Percentiles rank a stretch among this genome's conserved stretches.
These are phyloP conservation scores for Eucalyptus albens DNA, from an alignment of 345 rosid species.

Conservation along the genomic window DNA sequence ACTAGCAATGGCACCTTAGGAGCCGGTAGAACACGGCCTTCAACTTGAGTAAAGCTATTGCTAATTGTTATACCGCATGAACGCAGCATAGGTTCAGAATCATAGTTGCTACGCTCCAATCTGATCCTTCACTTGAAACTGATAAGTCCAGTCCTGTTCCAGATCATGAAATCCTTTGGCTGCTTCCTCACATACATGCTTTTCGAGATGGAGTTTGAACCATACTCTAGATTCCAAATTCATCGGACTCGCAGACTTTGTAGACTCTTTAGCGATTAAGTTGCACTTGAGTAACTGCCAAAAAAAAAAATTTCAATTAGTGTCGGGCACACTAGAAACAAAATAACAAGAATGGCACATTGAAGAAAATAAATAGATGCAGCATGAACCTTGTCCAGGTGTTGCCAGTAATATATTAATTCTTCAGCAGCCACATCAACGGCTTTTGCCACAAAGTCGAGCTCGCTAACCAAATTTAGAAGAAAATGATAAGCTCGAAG, in stretches of 20 bases:
- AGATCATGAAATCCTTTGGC: too few species aligned
- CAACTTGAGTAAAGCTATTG: too few species aligned
- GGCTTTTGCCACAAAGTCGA: constrained; percentile 55
- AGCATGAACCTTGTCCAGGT: constrained; percentile 44
- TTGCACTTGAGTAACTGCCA: constrained; percentile 48
- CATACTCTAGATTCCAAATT: constrained; percentile 78
- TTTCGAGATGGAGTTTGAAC: not conserved
- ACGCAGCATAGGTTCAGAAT: too few species aligned
- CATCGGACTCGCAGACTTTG: constrained; percentile 89
- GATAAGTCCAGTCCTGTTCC: too few species aligned
- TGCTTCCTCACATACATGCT: too few species aligned
- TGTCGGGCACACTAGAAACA: not conserved
- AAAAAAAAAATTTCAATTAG: not conserved
- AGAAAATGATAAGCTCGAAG: not conserved
- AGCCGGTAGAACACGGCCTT: too few species aligned
- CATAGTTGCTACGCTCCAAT: too few species aligned
- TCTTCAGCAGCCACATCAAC: constrained; percentile 57
- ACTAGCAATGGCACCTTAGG: too few species aligned
- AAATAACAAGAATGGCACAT: not conserved
- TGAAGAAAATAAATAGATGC: not conserved
- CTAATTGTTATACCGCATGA: too few species aligned
- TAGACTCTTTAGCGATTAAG: constrained; percentile 72
- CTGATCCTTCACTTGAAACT: too few species aligned
- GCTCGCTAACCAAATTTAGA: constrained; percentile 3
- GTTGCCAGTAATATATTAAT: constrained; percentile 52